A percentile compares a stretch with the other conserved stretches of the same genome.
phyloP scores from a whole-genome alignment of 2,329 filamentous ascomycete genomes.

The Claviceps arundinis region DNA sequence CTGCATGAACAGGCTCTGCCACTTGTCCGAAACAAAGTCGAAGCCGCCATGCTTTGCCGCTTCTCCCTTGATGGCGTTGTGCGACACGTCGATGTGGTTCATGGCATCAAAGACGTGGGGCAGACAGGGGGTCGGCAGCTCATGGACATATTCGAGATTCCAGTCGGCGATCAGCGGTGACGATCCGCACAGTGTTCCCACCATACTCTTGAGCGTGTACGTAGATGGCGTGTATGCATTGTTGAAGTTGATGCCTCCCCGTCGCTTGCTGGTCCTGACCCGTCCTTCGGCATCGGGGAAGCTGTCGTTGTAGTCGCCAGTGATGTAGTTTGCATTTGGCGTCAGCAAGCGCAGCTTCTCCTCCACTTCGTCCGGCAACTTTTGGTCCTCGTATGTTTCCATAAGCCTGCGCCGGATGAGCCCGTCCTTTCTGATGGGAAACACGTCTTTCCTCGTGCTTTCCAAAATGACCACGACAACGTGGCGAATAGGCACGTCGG shows the following conservation, averaged over 20 bases:
- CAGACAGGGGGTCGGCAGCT: conserved; percentile 31
- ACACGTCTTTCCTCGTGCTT: conserved; percentile 31
- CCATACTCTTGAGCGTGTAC: conserved; percentile 30
- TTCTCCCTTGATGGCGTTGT: conserved; percentile 1
- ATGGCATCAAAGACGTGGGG: conserved; percentile 25
- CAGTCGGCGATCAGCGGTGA: conserved; percentile 27
- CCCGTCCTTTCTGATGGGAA: conserved; percentile 28
- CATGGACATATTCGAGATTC: conserved; percentile 26
- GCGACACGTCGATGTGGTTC: conserved; percentile 12
- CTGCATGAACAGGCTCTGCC: conserved; percentile 20
- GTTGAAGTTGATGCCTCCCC: conserved; percentile 27
- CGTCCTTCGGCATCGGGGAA: conserved; percentile 13
- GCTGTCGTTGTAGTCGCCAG: conserved; percentile 23
- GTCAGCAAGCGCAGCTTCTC: conserved; percentile 17
- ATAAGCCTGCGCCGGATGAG: conserved; percentile 23
- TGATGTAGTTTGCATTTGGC: conserved; percentile 20
- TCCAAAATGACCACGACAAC: conserved; percentile 31
- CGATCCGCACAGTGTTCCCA: conserved; percentile 28
- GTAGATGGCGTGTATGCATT: conserved; percentile 28
- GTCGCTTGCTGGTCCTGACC: conserved; percentile 4
- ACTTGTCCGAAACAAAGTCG: conserved; percentile 14
- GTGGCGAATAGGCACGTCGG: conserved; percentile 25
- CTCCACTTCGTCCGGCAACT: conserved; percentile 19
- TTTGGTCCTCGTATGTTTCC: conserved; percentile 18
- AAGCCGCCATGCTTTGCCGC: not conserved